phyloP scores from a whole-genome alignment of 495 filamentous ascomycete genomes.

The Pyrenopolyporus hunteri region DNA sequence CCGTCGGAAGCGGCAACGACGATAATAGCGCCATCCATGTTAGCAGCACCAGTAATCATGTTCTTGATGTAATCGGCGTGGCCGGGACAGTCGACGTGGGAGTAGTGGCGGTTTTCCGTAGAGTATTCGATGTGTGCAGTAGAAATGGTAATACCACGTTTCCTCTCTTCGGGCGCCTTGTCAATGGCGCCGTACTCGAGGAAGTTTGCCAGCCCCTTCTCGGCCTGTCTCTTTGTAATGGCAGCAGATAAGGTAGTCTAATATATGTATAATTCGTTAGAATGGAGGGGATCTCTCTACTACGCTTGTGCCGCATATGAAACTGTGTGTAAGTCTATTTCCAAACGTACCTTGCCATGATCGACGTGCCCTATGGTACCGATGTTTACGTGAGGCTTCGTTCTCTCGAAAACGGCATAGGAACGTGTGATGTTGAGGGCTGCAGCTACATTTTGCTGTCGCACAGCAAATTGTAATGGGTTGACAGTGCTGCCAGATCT shows the following conservation, averaged over 20 bases:
- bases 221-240: conserved; percentile 95
- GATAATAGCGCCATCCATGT: conserved; percentile 98
- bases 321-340: conserved; percentile 9
- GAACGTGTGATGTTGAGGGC: conserved; percentile 71
- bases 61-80: conserved; percentile 99
- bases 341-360: conserved; percentile 84
- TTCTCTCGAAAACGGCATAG: conserved; percentile 82
- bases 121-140: conserved; percentile 98
- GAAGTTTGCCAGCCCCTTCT: conserved; percentile 91
- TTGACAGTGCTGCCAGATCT: conserved; percentile 64
- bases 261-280: conserved; percentile 38
- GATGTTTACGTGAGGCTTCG: conserved; percentile 98
- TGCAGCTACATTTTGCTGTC: conserved; percentile 68
- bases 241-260: conserved; percentile 97
- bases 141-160: conserved; percentile 99
- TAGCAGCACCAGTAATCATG: conserved; percentile 98
- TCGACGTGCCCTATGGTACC: conserved; percentile 99
- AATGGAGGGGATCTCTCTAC: conserved; percentile 18
- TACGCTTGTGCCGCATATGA: background rate
- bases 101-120: conserved; percentile 91
- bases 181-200: conserved; percentile 97
- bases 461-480: conserved; percentile 66
- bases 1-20: conserved; percentile 98
- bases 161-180: conserved; percentile 98
- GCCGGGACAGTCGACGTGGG: conserved; percentile 99